Evolutionary conservation across 176 grass and related monocot genomes (phyloP), one percentile per base, ranked within the genome.

Genomic region (Rhynchospora pubera): DNA sequence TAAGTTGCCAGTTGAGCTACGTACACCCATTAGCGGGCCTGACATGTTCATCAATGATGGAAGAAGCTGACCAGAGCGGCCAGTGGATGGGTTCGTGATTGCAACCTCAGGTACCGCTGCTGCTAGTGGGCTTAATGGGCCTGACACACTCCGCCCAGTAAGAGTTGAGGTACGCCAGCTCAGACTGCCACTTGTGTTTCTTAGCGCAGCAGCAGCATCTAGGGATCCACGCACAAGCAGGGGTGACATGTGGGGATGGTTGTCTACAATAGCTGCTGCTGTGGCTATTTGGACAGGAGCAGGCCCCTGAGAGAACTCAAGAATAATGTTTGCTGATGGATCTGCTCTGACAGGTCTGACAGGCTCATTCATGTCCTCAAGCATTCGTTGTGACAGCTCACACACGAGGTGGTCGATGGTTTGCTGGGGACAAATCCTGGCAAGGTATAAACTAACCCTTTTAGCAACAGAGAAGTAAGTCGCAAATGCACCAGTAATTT

Each of bases 221-320:
- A 98, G 87, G 60, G 96, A 94, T 80, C 96, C 92, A 85, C 96
- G 96, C 83, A 98, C 92, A 91, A 98, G 96, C 88, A 98, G 85
- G 8, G 96, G 96, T n/a, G 96, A 98, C 96, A 98, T 94, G 79
- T 98, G 96, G 85, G 90, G 96, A 65, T 94, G 92, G 64, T 83
- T 98, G 85, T 98, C 96, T 8, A 89, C 15, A 16, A 94, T 85
- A 15, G 89, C 89, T 84, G 92, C 79, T 63, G 91, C 43, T 44
- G 95, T 69, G 60, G 83, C 73, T 57, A 81, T 62, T 65, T 81
- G 42, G 15, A 63, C 61, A 48, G 58, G 79, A 76, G 70, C 82
- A 56, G 96, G 91, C 7, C 96, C 96, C 85, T 98, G 92, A 79
- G 96, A 98, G 88, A 98, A 98, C 83, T 94, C 92, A 65, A 98